Evolutionary conservation across 306 rosid genomes (phyloP), one percentile per base, ranked within the genome.

Genomic region (Dalbergia cochinchinensis): DNA sequence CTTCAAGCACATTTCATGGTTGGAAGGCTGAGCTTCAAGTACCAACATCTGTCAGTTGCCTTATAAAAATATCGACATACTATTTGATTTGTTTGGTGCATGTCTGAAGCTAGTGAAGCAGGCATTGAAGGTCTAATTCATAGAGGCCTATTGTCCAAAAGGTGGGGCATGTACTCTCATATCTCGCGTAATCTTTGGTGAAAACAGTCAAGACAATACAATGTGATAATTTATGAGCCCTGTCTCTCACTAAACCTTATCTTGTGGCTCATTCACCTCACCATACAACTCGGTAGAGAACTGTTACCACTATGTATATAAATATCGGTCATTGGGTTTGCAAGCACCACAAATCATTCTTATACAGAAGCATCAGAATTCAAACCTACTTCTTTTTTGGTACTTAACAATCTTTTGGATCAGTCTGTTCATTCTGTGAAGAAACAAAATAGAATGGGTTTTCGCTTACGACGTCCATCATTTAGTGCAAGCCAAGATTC

Each of bases 391-490:
- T 4, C 19, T 54, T 39, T 65, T 31, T 65, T 58, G 41, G 41
- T 1, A 37, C 41, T 37, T 4, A 6, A 0, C 1, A 37, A 37
- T 6, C 51, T 64, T 73, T 66, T 13, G 73, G 62, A 41, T 74
- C 26, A 74, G 11, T 74, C 64, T 34, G 6, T 39, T 0, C 71
- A 48, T 26, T 4, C 34, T 3, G 37, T 16, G 18, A 41, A 67
- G 15, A 83, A 83, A 74, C 53, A 58, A 42, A 50, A 44, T 37
- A 12, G 16, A 76, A 84, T 76, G 87, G 87, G 75, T 69, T 54
- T 85, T 63, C 86, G 54, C 55, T 81, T 81, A 54, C 81, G 58
- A 58, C 60, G 75, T 33, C 60, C 86, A 64, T 71, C 82, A 26
- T 82, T 75, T 9, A 42, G 54, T 42, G 57, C 71, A 64, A 34